Evolutionary conservation across 2,329 filamentous ascomycete genomes (phyloP).

Genomic region (Diplodia scrobiculata): DNA sequence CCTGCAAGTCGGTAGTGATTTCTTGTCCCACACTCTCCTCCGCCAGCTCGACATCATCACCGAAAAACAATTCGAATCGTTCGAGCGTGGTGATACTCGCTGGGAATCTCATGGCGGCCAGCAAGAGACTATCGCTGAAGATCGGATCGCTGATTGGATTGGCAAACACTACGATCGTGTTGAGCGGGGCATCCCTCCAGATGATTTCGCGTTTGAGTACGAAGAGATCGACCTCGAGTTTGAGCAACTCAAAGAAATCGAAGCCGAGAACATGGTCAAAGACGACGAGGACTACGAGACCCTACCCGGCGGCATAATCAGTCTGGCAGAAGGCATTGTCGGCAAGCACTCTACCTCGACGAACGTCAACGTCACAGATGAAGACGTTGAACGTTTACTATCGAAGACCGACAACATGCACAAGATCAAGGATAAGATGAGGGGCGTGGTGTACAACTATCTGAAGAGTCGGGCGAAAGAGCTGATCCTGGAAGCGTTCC

Average conservation of each 20-base stretch:
- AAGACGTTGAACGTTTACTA: constrained; percentile 45
- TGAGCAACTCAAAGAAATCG: constrained; percentile 62
- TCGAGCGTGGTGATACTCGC: constrained; percentile 54
- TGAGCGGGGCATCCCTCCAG: constrained; percentile 48
- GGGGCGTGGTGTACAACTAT: constrained; percentile 67
- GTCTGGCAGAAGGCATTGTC: constrained; percentile 47
- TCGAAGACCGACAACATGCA: constrained; percentile 59
- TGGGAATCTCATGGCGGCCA: constrained; percentile 42
- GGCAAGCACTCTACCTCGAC: constrained; percentile 36
- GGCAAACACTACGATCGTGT: constrained; percentile 55
- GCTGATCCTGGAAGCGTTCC: constrained; percentile 52
- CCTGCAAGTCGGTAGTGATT: constrained; percentile 45
- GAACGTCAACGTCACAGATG: constrained; percentile 35
- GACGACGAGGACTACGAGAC: constrained; percentile 56
- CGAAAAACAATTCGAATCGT: constrained; percentile 62
- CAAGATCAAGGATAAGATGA: constrained; percentile 56
- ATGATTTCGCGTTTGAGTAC: constrained; percentile 57
- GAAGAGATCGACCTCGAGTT: constrained; percentile 64
- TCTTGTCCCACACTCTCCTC: constrained; percentile 61
- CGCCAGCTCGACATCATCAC: constrained; percentile 61
- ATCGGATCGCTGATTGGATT: constrained; percentile 59
- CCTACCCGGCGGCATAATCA: constrained; percentile 39
- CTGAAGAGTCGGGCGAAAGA: constrained; percentile 61
- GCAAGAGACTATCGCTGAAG: constrained; percentile 33
- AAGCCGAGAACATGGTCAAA: constrained; percentile 57